These are phyloP conservation scores for Lyophyllum semitale DNA, from an alignment of 768 basidiomycete genomes.

Conservation along the genomic window DNA sequence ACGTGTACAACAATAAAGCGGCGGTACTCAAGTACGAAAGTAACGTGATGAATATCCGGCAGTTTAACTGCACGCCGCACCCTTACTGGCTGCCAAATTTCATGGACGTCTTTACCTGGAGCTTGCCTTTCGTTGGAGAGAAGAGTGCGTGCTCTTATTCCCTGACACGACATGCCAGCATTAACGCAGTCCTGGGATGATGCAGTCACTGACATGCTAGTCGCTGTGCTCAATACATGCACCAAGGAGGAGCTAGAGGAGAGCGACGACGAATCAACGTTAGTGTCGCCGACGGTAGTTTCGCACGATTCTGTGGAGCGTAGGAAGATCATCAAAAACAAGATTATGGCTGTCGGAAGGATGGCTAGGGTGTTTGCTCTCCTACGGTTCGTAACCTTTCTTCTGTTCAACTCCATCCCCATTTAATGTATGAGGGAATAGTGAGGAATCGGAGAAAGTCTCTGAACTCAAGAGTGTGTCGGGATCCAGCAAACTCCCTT, in stretches of 20 bases:
- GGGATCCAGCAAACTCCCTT: constrained; percentile 77
- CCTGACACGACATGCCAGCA: not conserved
- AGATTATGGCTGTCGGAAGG: constrained; percentile 95
- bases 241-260: constrained; percentile 96
- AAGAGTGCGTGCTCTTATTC: constrained; percentile 66
- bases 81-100: constrained; percentile 99
- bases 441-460: constrained; percentile 97
- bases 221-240: constrained; percentile 94
- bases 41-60: constrained; percentile 98
- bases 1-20: constrained; percentile 99
- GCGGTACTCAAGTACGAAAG: constrained; percentile 99
- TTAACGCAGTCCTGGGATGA: not conserved
- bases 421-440: constrained; percentile 25
- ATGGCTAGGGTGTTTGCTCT: constrained; percentile 97
- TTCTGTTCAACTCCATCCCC: not conserved
- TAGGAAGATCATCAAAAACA: constrained; percentile 93
- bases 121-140: constrained; percentile 95
- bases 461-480: constrained; percentile 94
- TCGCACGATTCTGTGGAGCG: constrained; percentile 65
- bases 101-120: constrained; percentile 99
- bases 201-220: constrained; percentile 98
- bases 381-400: constrained; percentile 67
- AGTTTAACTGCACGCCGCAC: constrained; percentile 96
- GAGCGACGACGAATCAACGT: constrained; percentile 56
- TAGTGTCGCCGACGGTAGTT: constrained; percentile 42